phyloP scores from a whole-genome alignment of 805 yeast species.

The Yamadazyma tumulicola region DNA sequence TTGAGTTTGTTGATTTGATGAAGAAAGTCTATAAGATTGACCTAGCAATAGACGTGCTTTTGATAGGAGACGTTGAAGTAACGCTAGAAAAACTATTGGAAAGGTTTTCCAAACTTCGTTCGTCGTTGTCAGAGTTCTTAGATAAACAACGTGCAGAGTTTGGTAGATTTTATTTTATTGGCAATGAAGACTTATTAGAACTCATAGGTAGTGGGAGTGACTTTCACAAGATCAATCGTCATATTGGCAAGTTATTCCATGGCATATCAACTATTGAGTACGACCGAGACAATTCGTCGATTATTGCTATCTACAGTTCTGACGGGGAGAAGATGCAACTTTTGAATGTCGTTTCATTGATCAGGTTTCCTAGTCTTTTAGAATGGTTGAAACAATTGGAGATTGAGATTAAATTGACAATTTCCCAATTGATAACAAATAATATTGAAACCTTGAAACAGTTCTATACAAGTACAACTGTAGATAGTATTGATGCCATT shows the following conservation, averaged over 20 bases:
- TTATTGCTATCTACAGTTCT: slow-evolving; percentile 52
- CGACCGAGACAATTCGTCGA: slow-evolving; percentile 27
- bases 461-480: slow-evolving; percentile 25
- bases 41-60: slow-evolving; percentile 52
- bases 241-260: slow-evolving; percentile 66
- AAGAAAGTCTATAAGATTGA: slow-evolving; percentile 47
- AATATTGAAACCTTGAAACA: slow-evolving; percentile 41
- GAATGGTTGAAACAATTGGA: slow-evolving; percentile 68
- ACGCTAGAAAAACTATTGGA: slow-evolving; percentile 51
- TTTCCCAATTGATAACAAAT: slow-evolving; percentile 32
- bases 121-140: slow-evolving; percentile 70
- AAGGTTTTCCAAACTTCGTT: slow-evolving; percentile 54
- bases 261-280: slow-evolving; percentile 50
- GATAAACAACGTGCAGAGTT: slow-evolving; percentile 75
- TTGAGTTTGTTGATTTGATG: slow-evolving; percentile 55
- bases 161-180: slow-evolving; percentile 82
- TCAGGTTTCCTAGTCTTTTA: slow-evolving; percentile 40
- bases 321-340: slow-evolving; percentile 61
- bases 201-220: slow-evolving; percentile 66
- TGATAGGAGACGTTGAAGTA: slow-evolving; percentile 45
- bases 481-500: slow-evolving; percentile 6
- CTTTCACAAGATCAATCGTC: slow-evolving; percentile 47
- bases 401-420: slow-evolving; percentile 43
- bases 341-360: slow-evolving; percentile 39
- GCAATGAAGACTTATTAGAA: slow-evolving; percentile 85